Percentiles rank a stretch among this genome's conserved stretches.
Evolutionary conservation across 371 early-diverging fungal species (phyloP).

Genomic region (Dinochytrium kinnereticum): DNA sequence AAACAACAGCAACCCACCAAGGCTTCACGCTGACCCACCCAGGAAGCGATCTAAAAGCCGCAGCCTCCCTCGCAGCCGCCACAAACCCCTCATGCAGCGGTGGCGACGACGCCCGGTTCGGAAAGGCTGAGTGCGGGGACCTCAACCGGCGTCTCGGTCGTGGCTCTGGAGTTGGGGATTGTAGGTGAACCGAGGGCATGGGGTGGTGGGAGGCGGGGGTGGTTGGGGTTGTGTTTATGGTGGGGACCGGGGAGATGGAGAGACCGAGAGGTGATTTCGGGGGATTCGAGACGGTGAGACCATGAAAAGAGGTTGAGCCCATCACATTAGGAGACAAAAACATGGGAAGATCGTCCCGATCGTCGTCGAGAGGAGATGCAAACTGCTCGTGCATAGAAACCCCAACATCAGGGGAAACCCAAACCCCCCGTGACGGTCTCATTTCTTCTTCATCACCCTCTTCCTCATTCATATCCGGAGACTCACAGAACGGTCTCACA

Average conservation of each 20-base stretch:
- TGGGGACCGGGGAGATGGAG: too few species aligned
- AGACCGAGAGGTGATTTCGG: too few species aligned
- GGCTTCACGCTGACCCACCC: constrained; percentile 1
- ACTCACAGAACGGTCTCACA: not conserved
- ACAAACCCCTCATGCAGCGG: constrained; percentile 16
- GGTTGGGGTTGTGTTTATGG: too few species aligned
- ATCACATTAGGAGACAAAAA: too few species aligned
- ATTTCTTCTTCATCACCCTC: not conserved
- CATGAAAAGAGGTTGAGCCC: too few species aligned
- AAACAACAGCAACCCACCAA: not conserved
- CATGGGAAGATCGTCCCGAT: too few species aligned
- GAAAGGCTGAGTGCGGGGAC: too few species aligned
- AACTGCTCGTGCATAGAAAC: not conserved
- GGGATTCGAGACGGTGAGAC: too few species aligned
- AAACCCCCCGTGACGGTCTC: not conserved
- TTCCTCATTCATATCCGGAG: not conserved
- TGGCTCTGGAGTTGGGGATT: not conserved
- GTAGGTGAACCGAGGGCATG: not conserved
- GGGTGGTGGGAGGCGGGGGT: not conserved
- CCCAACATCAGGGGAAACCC: not conserved
- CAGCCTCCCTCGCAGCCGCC: constrained; percentile 5
- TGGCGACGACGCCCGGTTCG: not conserved
- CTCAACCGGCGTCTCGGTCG: not conserved
- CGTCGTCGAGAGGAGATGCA: too few species aligned
- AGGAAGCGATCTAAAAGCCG: constrained; percentile 6